A percentile compares a stretch with the other conserved stretches of the same genome.
These are phyloP conservation scores for Sporothrix phasma DNA, from an alignment of 2,329 filamentous ascomycete species.

Conservation along the genomic window DNA sequence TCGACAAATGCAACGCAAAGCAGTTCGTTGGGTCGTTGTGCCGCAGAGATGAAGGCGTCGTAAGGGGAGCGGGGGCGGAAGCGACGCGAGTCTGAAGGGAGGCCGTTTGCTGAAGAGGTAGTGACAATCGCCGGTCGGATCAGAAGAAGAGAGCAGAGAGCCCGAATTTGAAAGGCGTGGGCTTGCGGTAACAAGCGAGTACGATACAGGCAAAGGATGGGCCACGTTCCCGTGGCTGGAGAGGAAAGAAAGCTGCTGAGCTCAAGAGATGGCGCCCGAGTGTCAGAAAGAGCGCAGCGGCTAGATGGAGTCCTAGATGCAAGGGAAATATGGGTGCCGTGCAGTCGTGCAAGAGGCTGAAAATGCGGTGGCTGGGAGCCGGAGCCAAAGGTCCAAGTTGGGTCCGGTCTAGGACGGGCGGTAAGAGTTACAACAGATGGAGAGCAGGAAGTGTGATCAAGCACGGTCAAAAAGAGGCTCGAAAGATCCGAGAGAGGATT, in stretches of 20 bases:
- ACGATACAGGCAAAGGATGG: neutral
- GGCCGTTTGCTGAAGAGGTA: slow-evolving; percentile 1
- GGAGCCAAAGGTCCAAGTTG: neutral
- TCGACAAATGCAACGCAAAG: neutral
- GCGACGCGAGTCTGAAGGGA: neutral
- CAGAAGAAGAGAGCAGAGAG: too few relatives aligned
- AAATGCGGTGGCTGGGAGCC: slow-evolving; percentile 20
- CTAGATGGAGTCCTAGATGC: slow-evolving; percentile 3
- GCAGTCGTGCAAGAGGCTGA: slow-evolving; percentile 1
- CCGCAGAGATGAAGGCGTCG: neutral
- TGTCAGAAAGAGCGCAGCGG: slow-evolving; percentile 2
- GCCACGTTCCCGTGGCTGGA: neutral
- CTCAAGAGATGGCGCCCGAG: neutral
- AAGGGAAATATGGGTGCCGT: slow-evolving; percentile 8
- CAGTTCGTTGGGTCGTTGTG: neutral
- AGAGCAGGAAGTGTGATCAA: neutral
- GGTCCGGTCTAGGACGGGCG: neutral
- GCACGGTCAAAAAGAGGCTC: neutral
- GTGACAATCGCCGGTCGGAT: neutral
- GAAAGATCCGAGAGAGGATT: neutral
- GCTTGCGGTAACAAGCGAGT: neutral
- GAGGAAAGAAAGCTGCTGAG: neutral
- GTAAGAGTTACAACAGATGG: neutral
- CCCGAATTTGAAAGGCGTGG: neutral
- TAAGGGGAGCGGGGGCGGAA: slow-evolving; percentile 4